Conservation (phyloP, 2,329 filamentous ascomycete genomes). For the Corinectria fuckeliana region DNA sequence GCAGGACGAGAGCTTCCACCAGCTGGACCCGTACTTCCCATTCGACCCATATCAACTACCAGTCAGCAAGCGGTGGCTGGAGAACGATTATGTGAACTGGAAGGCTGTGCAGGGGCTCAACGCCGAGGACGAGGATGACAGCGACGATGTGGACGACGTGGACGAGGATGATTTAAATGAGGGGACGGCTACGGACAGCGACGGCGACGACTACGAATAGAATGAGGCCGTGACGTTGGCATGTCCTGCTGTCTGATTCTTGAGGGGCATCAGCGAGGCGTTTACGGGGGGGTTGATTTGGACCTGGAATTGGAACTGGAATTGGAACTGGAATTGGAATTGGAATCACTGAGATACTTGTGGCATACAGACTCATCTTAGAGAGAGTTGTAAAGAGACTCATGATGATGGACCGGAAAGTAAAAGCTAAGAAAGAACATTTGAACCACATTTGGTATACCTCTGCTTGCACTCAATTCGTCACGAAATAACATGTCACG, state of each 20-base stretch:
- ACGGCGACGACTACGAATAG: slow-evolving; percentile 50
- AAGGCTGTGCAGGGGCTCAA: slow-evolving; percentile 74
- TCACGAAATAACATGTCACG: not conserved
- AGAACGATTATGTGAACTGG: slow-evolving; percentile 84
- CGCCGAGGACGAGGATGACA: slow-evolving; percentile 61
- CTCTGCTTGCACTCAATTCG: not conserved
- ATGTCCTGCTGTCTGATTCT: not conserved
- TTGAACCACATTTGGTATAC: not conserved
- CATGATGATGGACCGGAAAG: not conserved
- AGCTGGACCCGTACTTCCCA: slow-evolving; percentile 94
- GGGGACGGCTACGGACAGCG: slow-evolving; percentile 58
- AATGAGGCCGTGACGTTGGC: not conserved
- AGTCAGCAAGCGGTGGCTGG: slow-evolving; percentile 85
- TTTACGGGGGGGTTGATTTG: slow-evolving; percentile 11
- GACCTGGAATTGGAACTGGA: not conserved
- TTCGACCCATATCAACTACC: slow-evolving; percentile 97
- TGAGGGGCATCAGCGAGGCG: slow-evolving; percentile 19
- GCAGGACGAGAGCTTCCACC: slow-evolving; percentile 78
- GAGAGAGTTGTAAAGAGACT: not conserved
- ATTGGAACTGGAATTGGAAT: not conserved
- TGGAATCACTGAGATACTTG: too few species aligned
- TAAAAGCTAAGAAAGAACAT: not conserved
- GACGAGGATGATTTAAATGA: slow-evolving; percentile 56
- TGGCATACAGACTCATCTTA: not conserved
- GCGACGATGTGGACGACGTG: slow-evolving; percentile 59